Conservation (phyloP, 1,284 basidiomycete genomes). For the Ustilago shanxiensis region DNA sequence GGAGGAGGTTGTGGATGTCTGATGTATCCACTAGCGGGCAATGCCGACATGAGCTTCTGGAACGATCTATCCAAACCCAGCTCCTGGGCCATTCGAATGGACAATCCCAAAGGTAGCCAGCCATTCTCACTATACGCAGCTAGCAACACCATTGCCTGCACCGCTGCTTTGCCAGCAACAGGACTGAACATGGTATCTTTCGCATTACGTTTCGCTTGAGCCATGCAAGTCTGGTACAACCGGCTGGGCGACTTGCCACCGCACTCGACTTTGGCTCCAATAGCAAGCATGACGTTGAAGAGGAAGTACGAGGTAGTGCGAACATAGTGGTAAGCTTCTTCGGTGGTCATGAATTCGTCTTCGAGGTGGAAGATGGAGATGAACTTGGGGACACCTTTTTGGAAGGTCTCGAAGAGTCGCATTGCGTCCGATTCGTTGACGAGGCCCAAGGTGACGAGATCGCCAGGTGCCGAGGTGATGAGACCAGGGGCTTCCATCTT, state of each 20-base stretch:
- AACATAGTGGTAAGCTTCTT: conserved; percentile 74
- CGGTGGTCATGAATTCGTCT: conserved; percentile 90
- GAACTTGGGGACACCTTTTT: conserved; percentile 77
- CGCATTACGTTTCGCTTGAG: conserved; percentile 93
- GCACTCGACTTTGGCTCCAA: conserved; percentile 89
- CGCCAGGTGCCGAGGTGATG: conserved; percentile 28
- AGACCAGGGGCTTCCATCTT: conserved; percentile 51
- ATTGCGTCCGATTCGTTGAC: conserved; percentile 85
- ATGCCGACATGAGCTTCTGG: conserved; percentile 78
- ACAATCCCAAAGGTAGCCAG: conserved; percentile 91
- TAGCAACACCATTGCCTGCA: conserved; percentile 91
- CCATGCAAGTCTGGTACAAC: conserved; percentile 88
- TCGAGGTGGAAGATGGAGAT: conserved; percentile 95
- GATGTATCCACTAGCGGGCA: conserved; percentile 30
- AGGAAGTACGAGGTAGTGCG: conserved; percentile 93
- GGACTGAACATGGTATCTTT: conserved; percentile 91
- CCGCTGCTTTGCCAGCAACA: conserved; percentile 90
- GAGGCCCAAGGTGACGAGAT: conserved; percentile 44
- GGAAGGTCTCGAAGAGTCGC: conserved; percentile 63
- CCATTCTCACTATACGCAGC: conserved; percentile 94
- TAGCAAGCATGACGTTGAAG: conserved; percentile 87
- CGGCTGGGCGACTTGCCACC: conserved; percentile 85
- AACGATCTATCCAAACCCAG: conserved; percentile 89
- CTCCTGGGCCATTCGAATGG: conserved; percentile 93
- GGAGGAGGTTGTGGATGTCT: conserved; percentile 29